Conservation (phyloP, 2,329 filamentous ascomycete genomes). For the Xylariaceae sp. region DNA sequence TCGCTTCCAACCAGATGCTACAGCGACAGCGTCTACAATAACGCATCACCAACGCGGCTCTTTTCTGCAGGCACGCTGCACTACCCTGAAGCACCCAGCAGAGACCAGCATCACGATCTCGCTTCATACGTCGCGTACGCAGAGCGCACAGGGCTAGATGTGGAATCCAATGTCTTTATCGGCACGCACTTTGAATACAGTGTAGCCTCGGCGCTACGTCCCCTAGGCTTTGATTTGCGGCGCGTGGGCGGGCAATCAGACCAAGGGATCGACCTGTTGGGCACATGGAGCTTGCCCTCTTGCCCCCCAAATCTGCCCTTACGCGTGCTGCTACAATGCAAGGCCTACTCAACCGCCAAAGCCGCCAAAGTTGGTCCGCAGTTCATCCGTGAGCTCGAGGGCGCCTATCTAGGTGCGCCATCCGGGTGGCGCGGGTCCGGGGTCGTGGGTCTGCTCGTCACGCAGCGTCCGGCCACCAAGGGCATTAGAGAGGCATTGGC, state of each 20-base stretch:
- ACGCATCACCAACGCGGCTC: constrained; percentile 2
- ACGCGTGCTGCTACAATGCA: constrained; percentile 70
- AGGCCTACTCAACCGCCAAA: constrained; percentile 55
- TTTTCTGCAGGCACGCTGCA: constrained; percentile 34
- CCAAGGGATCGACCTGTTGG: constrained; percentile 75
- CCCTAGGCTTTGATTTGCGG: constrained; percentile 69
- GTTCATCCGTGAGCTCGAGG: constrained; percentile 77
- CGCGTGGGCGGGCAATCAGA: constrained; percentile 72
- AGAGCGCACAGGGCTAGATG: constrained; percentile 58
- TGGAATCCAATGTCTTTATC: constrained; percentile 64
- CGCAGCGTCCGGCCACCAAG: constrained; percentile 73
- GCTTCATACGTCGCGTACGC: constrained; percentile 70
- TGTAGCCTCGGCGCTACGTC: constrained; percentile 59
- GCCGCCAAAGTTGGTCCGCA: constrained; percentile 56
- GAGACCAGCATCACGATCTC: constrained; percentile 65
- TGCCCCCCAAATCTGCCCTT: constrained; percentile 42
- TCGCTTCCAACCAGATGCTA: constrained; percentile 1
- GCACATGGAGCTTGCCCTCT: constrained; percentile 68
- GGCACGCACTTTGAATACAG: constrained; percentile 83
- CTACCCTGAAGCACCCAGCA: constrained; percentile 53
- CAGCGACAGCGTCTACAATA: constrained; percentile 1
- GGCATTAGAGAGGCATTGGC: constrained; percentile 77
- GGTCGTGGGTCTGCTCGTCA: constrained; percentile 74
- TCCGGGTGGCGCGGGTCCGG: constrained; percentile 70
- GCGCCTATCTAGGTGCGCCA: constrained; percentile 76